Base-by-base conservation (phyloP, 768 basidiomycete species). In the Termitomyces sp. region DNA sequence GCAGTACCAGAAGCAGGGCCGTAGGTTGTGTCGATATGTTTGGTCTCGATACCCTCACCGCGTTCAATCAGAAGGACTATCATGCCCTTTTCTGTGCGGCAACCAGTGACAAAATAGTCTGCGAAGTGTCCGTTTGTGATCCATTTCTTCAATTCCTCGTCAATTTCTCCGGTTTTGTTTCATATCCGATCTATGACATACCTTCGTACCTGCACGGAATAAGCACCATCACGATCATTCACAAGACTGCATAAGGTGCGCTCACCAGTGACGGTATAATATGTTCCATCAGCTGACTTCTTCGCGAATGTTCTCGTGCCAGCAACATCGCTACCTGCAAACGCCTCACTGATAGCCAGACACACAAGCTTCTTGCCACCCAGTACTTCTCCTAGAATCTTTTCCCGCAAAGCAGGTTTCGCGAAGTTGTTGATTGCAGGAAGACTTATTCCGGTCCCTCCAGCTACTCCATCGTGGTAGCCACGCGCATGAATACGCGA, bases 301-400 rank as follows among this genome's bases (percentile, higher is more conserved):
- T 65, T 78, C 0, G 88, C 88, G 2, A 74, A 77, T 5, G 86
- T 87, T 63, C 76, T 74, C 33, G 87, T 70, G 33, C 86, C 85
- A 60, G 61, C 67, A 13, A 91, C 88, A 56, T 91, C 89, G 50
- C 79, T 81, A 7, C 84, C 87, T 2, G 87, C 89, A 63, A 84
- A 86, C 0, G 89, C 86, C 65, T 91, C 89, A 15, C 83, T 83
- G 56, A 91, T 88, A 50, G 89, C 89, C 23, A 91, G 73, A 52
- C 80, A 83, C 57, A 91, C 86, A 63, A 83, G 83, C 72, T 88
- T 88, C 70, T 84, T 83, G 16, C 82, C 85, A 7, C 74, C 66
- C 29, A 88, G 69, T 2, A 85, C 75, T 33, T 81, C 84, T 12
- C 75, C 73, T 7, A 82, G 56, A 45, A 80, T 63, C 57, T 70